Evolutionary conservation across 1,284 basidiomycete genomes (phyloP).

Genomic region (Porodaedalea pini): DNA sequence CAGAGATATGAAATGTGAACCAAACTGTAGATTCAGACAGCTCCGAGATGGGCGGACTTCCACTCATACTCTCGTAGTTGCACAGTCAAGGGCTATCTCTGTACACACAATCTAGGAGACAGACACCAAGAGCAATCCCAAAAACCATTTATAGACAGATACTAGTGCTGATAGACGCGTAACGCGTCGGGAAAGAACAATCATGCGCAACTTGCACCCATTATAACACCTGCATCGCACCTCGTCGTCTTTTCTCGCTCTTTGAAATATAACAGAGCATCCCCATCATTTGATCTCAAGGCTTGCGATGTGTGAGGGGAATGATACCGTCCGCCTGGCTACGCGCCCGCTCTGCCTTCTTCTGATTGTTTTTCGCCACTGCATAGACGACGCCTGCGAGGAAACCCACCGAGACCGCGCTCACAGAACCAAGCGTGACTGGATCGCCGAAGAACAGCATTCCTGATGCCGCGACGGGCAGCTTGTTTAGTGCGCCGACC

Average conservation of each 20-base stretch:
- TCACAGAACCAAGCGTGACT: slow-evolving; percentile 83
- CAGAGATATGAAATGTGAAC: too few species aligned
- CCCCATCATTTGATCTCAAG: slow-evolving; percentile 25
- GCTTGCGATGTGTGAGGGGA: slow-evolving; percentile 53
- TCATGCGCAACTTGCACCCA: background rate
- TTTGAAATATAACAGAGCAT: background rate
- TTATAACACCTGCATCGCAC: background rate
- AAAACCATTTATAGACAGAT: slow-evolving; percentile 2
- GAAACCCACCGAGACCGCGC: slow-evolving; percentile 87
- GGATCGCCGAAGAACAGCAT: slow-evolving; percentile 95
- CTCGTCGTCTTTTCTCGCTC: background rate
- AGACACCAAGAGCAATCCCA: background rate
- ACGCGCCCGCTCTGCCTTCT: slow-evolving; percentile 54
- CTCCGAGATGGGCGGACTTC: background rate
- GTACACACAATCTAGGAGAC: background rate
- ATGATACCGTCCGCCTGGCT: slow-evolving; percentile 49
- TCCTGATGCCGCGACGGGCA: slow-evolving; percentile 94
- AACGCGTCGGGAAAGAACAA: background rate
- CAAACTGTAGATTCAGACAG: too few species aligned
- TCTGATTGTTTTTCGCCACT: slow-evolving; percentile 86
- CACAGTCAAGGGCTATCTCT: background rate
- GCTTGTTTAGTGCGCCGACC: slow-evolving; percentile 98
- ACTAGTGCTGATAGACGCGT: too few species aligned
- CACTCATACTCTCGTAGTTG: background rate
- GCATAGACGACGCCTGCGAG: slow-evolving; percentile 89